These are phyloP conservation scores for Puccinia brachypodii DNA, from an alignment of 1,284 basidiomycete species.

Conservation along the genomic window DNA sequence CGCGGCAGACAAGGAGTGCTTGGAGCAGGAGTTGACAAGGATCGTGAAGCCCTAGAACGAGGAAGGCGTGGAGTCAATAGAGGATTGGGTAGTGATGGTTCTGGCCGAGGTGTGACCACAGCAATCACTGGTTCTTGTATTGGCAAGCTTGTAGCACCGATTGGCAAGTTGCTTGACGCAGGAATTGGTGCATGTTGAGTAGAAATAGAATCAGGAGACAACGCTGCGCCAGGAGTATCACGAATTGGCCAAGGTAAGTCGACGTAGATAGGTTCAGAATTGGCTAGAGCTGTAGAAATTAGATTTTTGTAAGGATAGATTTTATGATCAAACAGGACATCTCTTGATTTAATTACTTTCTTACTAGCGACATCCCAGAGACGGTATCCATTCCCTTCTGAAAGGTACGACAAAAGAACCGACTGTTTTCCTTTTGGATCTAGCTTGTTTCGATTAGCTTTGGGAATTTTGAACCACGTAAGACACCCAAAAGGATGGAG, in stretches of 20 bases:
- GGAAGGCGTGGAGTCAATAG: too few species aligned
- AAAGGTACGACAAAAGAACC: not conserved
- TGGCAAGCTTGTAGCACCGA: too few species aligned
- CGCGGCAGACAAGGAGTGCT: not conserved
- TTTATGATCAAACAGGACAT: not conserved
- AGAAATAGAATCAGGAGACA: too few species aligned
- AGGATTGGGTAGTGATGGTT: too few species aligned
- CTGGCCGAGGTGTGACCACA: too few species aligned
- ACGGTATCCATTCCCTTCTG: not conserved
- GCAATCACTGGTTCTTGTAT: too few species aligned
- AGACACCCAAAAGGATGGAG: slow-evolving; percentile 7
- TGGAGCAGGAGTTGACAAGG: not conserved
- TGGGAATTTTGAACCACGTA: not conserved
- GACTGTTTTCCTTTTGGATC: not conserved
- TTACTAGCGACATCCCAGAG: not conserved
- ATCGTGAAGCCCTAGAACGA: too few species aligned
- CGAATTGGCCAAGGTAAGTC: not conserved
- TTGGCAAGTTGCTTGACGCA: too few species aligned
- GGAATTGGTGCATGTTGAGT: too few species aligned
- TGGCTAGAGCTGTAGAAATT: too few species aligned
- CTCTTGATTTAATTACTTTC: not conserved
- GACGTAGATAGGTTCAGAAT: too few species aligned
- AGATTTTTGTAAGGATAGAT: not conserved
- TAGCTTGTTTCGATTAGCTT: not conserved
- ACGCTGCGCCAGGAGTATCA: too few species aligned